Conservation (phyloP, 1,284 basidiomycete genomes). For the Nidula niveotomentosa region DNA sequence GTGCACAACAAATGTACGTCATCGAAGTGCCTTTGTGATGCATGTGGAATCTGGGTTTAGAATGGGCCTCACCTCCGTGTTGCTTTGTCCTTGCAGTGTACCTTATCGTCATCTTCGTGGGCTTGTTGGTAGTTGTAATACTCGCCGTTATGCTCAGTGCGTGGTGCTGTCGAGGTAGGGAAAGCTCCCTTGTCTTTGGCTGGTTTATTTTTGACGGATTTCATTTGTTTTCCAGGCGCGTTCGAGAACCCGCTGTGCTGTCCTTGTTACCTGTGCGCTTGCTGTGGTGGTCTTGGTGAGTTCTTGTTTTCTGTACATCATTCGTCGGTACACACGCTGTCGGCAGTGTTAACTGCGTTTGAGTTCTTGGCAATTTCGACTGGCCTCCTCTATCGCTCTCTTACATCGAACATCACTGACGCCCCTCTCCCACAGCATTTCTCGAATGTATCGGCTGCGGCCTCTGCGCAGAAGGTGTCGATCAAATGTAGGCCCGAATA, state of each 20-base stretch:
- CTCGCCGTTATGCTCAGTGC: slow-evolving; percentile 51
- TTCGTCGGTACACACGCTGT: not conserved
- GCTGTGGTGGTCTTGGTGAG: slow-evolving; percentile 62
- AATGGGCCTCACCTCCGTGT: not conserved
- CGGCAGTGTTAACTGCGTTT: not conserved
- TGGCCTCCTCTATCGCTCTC: not conserved
- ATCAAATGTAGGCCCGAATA: slow-evolving; percentile 20
- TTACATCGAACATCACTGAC: not conserved
- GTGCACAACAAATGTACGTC: slow-evolving; percentile 17
- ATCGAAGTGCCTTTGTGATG: not conserved
- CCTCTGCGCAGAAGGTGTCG: slow-evolving; percentile 47
- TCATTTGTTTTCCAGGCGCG: slow-evolving; percentile 30
- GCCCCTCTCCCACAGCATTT: slow-evolving; percentile 32
- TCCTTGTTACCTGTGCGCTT: slow-evolving; percentile 65
- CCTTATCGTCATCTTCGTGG: slow-evolving; percentile 57
- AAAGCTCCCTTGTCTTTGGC: not conserved
- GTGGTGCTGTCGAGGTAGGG: slow-evolving; percentile 57
- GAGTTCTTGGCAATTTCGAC: not conserved
- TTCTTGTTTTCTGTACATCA: slow-evolving; percentile 4
- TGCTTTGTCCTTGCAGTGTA: slow-evolving; percentile 31
- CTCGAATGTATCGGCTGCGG: slow-evolving; percentile 57
- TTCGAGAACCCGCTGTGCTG: slow-evolving; percentile 62
- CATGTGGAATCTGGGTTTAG: too few species aligned
- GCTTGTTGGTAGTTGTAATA: slow-evolving; percentile 48
- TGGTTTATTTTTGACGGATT: not conserved